Evolutionary conservation across 2,329 filamentous ascomycete genomes (phyloP), one percentile per base, ranked within the genome.

Genomic region (Penicillium crustosum): DNA sequence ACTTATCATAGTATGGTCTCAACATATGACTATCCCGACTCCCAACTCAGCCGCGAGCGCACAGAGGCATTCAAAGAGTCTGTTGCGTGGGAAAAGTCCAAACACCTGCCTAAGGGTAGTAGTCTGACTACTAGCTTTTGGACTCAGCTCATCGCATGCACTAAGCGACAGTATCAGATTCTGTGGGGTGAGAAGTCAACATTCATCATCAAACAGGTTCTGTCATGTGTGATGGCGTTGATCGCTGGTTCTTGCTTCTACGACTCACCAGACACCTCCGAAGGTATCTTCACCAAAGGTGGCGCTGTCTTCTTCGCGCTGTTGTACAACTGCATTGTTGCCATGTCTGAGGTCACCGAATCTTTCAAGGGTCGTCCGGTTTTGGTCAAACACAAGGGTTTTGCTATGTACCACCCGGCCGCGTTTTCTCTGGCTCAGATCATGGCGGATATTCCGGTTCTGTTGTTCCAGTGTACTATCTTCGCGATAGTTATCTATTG

Each of bases 231-330:
- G 0, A 83, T 87, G 65, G 85, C 86, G 0, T 72, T 89, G 3
- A 82, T 89, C 42, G 78, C 81, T 2, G 86, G 86, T 8, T 88
- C 86, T 0, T 78, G 89, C 4, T 89, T 89, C 73, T 89, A 89
- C 72, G 79, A 86, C 48, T 82, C 86, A 0, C 80, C 85, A 0
- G 55, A 73, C n/a, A 83, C 80, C 42, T 83, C 84, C 0, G 75
- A 72, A 1, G 86, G 86, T 2, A 72, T 89, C 1, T 89, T 89
- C 69, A 69, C 82, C 61, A 87, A 88, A 64, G 78, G 80, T 0
- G 87, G 86, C 45, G 80, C 85, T 0, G 73, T 87, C 7, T 89
- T 89, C 77, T 81, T 88, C 45, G 75, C 85, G 1, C 74, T 88
- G 0, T 73, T 89, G 0, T 86, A 82, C 69, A 86, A 87, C 64